phyloP scores from a whole-genome alignment of 345 rosid genomes.

The Streptanthus diversifolius region DNA sequence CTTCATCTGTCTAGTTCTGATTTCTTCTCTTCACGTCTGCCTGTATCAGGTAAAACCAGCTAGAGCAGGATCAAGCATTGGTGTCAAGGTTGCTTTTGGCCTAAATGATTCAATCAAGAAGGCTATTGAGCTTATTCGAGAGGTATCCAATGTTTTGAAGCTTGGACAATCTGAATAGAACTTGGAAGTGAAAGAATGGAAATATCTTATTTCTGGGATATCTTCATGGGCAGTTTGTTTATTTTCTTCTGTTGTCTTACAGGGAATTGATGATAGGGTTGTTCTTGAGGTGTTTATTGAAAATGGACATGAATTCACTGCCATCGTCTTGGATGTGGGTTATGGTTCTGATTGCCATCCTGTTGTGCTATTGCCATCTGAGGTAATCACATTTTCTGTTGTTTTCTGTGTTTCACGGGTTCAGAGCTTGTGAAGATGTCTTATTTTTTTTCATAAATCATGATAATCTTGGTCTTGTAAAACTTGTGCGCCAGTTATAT shows the following conservation, averaged over 20 bases:
- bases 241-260: slow-evolving; percentile 17
- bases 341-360: slow-evolving; percentile 69
- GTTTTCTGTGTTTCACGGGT: slow-evolving; percentile 2
- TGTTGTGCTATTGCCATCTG: slow-evolving; percentile 80
- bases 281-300: slow-evolving; percentile 77
- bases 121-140: slow-evolving; percentile 58
- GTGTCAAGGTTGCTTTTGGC: slow-evolving; percentile 91
- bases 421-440: not conserved
- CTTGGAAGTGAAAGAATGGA: slow-evolving; percentile 1
- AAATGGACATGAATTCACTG: slow-evolving; percentile 87
- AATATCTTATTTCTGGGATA: not conserved
- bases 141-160: slow-evolving; percentile 46
- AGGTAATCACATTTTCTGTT: slow-evolving; percentile 46
- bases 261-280: slow-evolving; percentile 85
- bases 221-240: not conserved
- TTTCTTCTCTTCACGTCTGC: slow-evolving; percentile 15
- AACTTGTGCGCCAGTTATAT: not conserved
- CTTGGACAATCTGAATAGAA: not conserved
- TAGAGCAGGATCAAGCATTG: slow-evolving; percentile 93
- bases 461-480: not conserved
- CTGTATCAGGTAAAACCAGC: slow-evolving; percentile 79
- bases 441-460: not conserved
- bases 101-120: slow-evolving; percentile 69
- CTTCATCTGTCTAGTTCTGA: not conserved
- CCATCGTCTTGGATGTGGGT: slow-evolving; percentile 90